phyloP scores from a whole-genome alignment of 805 yeast genomes.

The Lipomyces mesembrius region DNA sequence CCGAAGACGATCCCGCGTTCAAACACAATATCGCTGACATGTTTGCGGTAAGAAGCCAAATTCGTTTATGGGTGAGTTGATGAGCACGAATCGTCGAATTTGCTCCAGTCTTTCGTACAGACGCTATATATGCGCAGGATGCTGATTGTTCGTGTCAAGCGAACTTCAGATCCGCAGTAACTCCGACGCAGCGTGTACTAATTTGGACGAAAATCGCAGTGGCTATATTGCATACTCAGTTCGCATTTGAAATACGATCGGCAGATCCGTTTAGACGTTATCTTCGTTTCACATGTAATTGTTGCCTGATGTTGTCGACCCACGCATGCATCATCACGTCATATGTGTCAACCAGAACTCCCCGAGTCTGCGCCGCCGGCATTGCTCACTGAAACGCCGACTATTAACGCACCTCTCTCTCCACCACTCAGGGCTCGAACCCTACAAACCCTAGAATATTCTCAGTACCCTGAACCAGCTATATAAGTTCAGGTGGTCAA shows the following conservation, averaged over 20 bases:
- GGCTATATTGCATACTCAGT: not conserved
- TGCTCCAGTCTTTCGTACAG: too few species aligned
- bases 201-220: not conserved
- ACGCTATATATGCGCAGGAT: not conserved
- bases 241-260: not conserved
- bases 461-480: not conserved
- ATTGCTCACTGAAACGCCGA: not conserved
- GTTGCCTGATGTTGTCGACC: not conserved
- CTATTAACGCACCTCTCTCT: too few species aligned
- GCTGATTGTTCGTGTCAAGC: too few species aligned
- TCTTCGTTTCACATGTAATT: not conserved
- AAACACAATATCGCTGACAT: slow-evolving; percentile 25
- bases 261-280: not conserved
- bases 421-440: not conserved
- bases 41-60: not conserved
- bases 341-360: not conserved
- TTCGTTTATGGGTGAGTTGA: not conserved
- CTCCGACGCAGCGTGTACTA: too few species aligned
- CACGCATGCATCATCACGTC: not conserved
- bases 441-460: not conserved
- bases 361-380: not conserved
- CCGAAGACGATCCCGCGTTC: slow-evolving; percentile 38
- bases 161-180: too few species aligned
- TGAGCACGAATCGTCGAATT: not conserved
- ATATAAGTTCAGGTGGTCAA: not conserved